Base-by-base conservation (phyloP, 2,329 filamentous ascomycete genomes). In the Bipolaris cookei region DNA sequence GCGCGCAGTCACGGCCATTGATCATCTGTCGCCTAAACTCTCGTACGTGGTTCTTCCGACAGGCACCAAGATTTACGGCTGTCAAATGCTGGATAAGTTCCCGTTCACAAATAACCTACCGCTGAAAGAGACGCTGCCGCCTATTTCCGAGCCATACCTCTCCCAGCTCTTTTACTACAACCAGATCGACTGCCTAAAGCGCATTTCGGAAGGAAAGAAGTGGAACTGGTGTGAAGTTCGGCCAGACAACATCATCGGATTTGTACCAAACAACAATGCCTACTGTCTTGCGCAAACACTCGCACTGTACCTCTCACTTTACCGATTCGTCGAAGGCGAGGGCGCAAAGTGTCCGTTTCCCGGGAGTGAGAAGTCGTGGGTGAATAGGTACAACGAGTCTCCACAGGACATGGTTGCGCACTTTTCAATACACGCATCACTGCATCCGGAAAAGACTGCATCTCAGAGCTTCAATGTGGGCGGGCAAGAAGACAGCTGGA, bases 381-480 rank as follows among this genome's bases (percentile, higher is more conserved):
- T 65, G 14, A 73, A 77, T 42, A 72, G 69, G 55, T 76, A 76
- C 53, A 76, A 75, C 42, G 76, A 79, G 51, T 75, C 76, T 6
- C 76, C 74, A 13, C 71, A 77, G 54, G 76, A 78, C 49, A 78
- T 79, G 72, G 75, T 74, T 20, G 79, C 78, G 21, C 77, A 76
- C 54, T 76, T 78, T 34, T 75, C 75, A 7, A 80, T 81, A 41
- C 65, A 76, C 51, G 78, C 78, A 2, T 77, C 75, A 13, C 66
- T 81, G 37, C 70, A 78, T 39, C 77, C 78, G 1, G 76, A 79
- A 44, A 71, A 68, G 49, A 76, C 72, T 1, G 70, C 74, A 10
- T 75, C 70, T 14, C 67, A 77, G 51, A 69, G 70, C 69, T 82
- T 76, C 66, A 82, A 81, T 54, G 75, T 76, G 1, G 79, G 77